Evolutionary conservation across 2,329 filamentous ascomycete species (phyloP), one percentile per base, ranked within the genome.

Genomic region (Zasmidium angulare): DNA sequence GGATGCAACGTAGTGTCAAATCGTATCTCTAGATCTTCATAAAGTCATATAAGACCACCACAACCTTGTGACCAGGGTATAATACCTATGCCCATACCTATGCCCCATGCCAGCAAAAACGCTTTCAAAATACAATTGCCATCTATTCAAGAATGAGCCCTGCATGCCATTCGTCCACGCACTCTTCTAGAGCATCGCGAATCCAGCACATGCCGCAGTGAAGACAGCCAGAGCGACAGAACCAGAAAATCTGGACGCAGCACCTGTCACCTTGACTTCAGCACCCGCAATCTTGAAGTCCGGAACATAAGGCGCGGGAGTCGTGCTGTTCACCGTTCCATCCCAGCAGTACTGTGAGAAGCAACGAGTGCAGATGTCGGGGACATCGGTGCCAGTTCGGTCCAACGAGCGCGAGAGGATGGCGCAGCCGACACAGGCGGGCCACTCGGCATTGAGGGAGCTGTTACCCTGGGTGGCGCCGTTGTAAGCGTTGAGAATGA

Each of bases 341-440:
- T 97, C 85, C 95, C 95, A 99, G 83, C 95, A 99, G 78, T 97
- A 97, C 20, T 79, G 76, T 12, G 79, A 66, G 75, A 97, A 98
- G 78, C 95, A 99, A 52, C 81, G 70, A 47, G 77, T 80, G 78
- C 95, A 99, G 10, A 84, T 85, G 0, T 83, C 80, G 0, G 93
- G 93, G 1, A 93, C 81, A 0, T 77, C 63, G 0, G 88, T 89
- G 19, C 82, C 80, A 0, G 90, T 93, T 52, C 91, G 84, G 61
- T 86, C 81, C 65, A 95, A 84, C 66, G 88, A 91, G 62, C 93
- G 85, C 55, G 84, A 85, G 17, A 98, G 81, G 43, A 96, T 87
- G 3, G 93, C 95, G 75, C 95, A 99, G 21, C 88, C 91, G 3
- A 96, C 89, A 68, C 93, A 99, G 1, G 86, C 81, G 0, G 89